These are phyloP conservation scores for Penicillium odoratum DNA, from an alignment of 495 filamentous ascomycete species.

Conservation along the genomic window DNA sequence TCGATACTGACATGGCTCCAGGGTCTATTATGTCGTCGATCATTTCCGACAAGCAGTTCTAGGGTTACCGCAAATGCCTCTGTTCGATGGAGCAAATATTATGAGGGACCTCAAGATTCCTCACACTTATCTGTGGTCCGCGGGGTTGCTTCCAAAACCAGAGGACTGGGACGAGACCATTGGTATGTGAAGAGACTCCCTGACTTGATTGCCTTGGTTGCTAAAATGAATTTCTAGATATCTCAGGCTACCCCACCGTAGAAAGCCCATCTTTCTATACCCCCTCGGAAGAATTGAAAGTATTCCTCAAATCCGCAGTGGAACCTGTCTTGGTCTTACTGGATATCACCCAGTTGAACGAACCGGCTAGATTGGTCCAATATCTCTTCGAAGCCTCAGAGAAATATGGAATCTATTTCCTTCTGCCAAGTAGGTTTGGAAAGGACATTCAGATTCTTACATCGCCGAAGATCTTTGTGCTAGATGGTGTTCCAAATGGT, in stretches of 20 bases:
- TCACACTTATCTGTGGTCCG: constrained; percentile 14
- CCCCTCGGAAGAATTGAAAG: background rate
- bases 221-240: background rate
- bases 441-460: background rate
- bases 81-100: background rate
- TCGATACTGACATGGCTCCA: background rate
- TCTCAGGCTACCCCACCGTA: background rate
- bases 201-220: background rate
- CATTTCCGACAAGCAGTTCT: background rate
- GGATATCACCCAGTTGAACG: background rate
- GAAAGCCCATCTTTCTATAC: background rate
- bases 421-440: background rate
- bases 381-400: background rate
- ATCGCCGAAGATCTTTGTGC: background rate
- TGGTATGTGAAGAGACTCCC: background rate
- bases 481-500: background rate
- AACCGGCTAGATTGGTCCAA: background rate
- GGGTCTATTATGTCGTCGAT: background rate
- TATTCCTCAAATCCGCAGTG: background rate
- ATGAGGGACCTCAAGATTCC: background rate
- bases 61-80: background rate
- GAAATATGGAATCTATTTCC: background rate
- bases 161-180: constrained; percentile 8
- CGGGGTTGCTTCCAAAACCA: constrained; percentile 4
- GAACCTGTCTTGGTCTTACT: background rate